A percentile compares a stretch with the other conserved stretches of the same genome.
phyloP scores from a whole-genome alignment of 2,329 filamentous ascomycete genomes.

The Ambrosiella beaveri region DNA sequence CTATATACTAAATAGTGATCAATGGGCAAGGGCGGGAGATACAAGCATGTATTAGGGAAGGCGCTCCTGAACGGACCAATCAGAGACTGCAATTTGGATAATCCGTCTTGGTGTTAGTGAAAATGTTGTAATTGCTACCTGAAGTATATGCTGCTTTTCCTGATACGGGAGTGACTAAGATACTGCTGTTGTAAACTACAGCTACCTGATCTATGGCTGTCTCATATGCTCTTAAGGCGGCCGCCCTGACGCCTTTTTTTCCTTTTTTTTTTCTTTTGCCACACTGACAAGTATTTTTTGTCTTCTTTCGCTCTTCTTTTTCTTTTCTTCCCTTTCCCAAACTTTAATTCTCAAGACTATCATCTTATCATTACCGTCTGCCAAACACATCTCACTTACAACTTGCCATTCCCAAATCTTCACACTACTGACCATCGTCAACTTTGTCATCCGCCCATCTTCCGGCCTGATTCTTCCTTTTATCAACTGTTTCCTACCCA shows the following conservation, averaged over 20 bases:
- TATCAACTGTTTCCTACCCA: slow-evolving; percentile 22
- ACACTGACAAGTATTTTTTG: neutral
- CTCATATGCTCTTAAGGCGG: neutral
- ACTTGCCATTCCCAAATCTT: neutral
- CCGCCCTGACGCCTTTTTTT: slow-evolving; percentile 5
- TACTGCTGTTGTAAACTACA: neutral
- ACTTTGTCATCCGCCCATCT: slow-evolving; percentile 6
- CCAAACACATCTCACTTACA: slow-evolving; percentile 7
- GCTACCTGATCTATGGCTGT: neutral
- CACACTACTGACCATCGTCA: neutral
- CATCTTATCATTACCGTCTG: neutral
- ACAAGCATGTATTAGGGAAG: neutral
- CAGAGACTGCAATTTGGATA: neutral
- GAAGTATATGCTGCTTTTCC: neutral
- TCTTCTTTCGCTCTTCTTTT: slow-evolving; percentile 1
- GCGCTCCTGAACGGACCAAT: slow-evolving; percentile 4
- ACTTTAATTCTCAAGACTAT: slow-evolving; percentile 8
- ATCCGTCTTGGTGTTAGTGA: neutral
- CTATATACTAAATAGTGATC: neutral
- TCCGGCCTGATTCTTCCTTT: slow-evolving; percentile 14
- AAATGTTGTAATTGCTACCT: neutral
- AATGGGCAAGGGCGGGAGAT: neutral
- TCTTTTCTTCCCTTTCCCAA: slow-evolving; percentile 2
- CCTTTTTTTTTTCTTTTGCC: neutral
- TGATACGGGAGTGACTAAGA: neutral